Evolutionary conservation across 2,329 filamentous ascomycete species (phyloP).

Genomic region (Pseudopyrenochaeta lycopersici): DNA sequence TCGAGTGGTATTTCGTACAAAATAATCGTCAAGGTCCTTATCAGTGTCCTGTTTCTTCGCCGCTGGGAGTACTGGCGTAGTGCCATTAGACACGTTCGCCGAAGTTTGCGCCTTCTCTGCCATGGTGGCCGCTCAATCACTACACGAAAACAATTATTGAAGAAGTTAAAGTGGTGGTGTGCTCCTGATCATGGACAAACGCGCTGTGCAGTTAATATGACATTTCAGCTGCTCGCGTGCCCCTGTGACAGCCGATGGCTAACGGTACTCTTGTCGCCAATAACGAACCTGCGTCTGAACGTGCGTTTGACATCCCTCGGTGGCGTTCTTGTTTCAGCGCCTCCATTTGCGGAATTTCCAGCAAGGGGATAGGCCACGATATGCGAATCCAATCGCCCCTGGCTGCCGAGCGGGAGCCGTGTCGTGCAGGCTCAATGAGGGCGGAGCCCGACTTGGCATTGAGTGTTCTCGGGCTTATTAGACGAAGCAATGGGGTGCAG

Average conservation of each 20-base stretch:
- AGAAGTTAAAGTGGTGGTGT: neutral
- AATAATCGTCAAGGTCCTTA: slow-evolving; percentile 65
- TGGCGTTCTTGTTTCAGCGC: slow-evolving; percentile 17
- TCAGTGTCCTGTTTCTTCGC: slow-evolving; percentile 35
- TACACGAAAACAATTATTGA: neutral
- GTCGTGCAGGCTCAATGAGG: slow-evolving; percentile 12
- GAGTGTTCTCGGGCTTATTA: slow-evolving; percentile 11
- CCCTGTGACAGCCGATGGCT: slow-evolving; percentile 1
- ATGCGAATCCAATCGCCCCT: slow-evolving; percentile 17
- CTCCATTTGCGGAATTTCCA: slow-evolving; percentile 13
- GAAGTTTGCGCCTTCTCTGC: slow-evolving; percentile 23
- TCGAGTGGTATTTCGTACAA: slow-evolving; percentile 53
- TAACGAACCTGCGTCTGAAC: slow-evolving; percentile 8
- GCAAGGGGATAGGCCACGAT: slow-evolving; percentile 15
- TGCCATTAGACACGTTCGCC: slow-evolving; percentile 22
- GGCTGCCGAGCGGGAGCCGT: slow-evolving; percentile 15
- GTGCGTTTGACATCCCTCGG: slow-evolving; percentile 18
- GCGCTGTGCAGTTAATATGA: neutral
- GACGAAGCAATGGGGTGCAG: neutral
- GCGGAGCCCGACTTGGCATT: slow-evolving; percentile 21
- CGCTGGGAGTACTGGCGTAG: slow-evolving; percentile 9
- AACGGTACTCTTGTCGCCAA: slow-evolving; percentile 1
- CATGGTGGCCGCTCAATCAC: slow-evolving; percentile 5
- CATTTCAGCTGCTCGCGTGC: slow-evolving; percentile 10
- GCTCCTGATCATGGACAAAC: neutral